Evolutionary conservation across 768 basidiomycete genomes (phyloP).

Genomic region (Chalciporus sphaerocephalus): DNA sequence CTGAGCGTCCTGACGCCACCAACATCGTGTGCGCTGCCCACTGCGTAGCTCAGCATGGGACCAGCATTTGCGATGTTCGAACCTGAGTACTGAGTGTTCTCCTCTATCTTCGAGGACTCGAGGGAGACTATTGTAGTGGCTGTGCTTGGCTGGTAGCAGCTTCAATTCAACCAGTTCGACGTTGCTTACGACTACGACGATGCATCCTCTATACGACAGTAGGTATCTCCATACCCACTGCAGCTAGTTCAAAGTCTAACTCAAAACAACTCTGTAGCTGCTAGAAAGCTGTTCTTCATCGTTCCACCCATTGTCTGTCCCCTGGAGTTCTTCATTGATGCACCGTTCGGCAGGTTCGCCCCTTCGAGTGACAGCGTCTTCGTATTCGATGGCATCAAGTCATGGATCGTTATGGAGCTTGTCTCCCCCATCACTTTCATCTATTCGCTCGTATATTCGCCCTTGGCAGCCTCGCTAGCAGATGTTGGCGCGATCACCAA

Average conservation of each 20-base stretch:
- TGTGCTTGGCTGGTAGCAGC: too few relatives aligned
- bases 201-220: conserved; percentile 27
- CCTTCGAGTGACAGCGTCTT: conserved; percentile 42
- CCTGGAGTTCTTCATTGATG: conserved; percentile 52
- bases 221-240: not conserved
- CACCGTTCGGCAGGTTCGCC: conserved; percentile 78
- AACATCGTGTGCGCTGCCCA: too few relatives aligned
- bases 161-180: too few relatives aligned
- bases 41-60: not conserved
- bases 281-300: conserved; percentile 45
- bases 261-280: conserved; percentile 23
- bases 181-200: not conserved
- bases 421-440: conserved; percentile 55
- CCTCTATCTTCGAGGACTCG: too few relatives aligned
- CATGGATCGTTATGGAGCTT: conserved; percentile 82
- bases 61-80: too few relatives aligned
- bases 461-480: conserved; percentile 38
- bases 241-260: not conserved
- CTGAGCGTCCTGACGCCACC: too few relatives aligned
- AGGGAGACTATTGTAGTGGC: too few relatives aligned
- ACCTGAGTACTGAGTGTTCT: too few relatives aligned
- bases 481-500: conserved; percentile 30
- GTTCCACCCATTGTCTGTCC: conserved; percentile 36
- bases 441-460: conserved; percentile 45
- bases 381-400: conserved; percentile 52